Evolutionary conservation across 768 basidiomycete genomes (phyloP).

Genomic region (Russula dissimulans): DNA sequence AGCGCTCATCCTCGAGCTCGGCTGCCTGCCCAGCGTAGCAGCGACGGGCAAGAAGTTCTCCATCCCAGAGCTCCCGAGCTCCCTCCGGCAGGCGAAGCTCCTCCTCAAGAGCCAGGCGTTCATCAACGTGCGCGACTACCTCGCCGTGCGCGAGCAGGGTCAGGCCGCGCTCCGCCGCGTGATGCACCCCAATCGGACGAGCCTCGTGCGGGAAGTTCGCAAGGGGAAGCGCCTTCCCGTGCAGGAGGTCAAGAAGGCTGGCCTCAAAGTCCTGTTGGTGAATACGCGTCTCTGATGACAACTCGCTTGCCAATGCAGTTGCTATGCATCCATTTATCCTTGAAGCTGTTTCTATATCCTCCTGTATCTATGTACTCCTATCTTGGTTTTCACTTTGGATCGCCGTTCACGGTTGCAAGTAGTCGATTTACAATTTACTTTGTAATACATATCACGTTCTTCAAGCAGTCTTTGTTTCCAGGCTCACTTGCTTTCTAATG

Average conservation of each 20-base stretch:
- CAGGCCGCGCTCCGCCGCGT: slow-evolving; percentile 49
- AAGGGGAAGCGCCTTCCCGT: slow-evolving; percentile 36
- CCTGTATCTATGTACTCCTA: neutral
- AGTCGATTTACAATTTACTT: neutral
- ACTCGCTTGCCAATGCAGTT: neutral
- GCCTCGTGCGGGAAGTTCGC: slow-evolving; percentile 52
- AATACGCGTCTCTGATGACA: slow-evolving; percentile 13
- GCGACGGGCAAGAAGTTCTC: slow-evolving; percentile 31
- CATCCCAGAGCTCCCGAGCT: slow-evolving; percentile 41
- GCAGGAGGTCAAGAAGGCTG: slow-evolving; percentile 54
- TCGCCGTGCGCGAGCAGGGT: slow-evolving; percentile 55
- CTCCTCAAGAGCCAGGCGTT: slow-evolving; percentile 58
- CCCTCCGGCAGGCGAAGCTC: slow-evolving; percentile 58
- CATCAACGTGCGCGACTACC: slow-evolving; percentile 65
- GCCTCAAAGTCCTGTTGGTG: slow-evolving; percentile 51
- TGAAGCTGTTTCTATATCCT: neutral
- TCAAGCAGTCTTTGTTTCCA: too few species aligned
- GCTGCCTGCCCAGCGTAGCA: slow-evolving; percentile 23
- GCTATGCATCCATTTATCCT: neutral
- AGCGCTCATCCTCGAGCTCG: slow-evolving; percentile 70
- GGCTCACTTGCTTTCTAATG: neutral
- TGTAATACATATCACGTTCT: too few species aligned
- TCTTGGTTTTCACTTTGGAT: neutral
- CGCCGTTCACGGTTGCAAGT: neutral
- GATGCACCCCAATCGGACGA: slow-evolving; percentile 52